Percentiles rank a stretch among this genome's conserved stretches.
These are phyloP conservation scores for Trichoderma arundinaceum DNA, from an alignment of 2,329 filamentous ascomycete species.

Conservation along the genomic window DNA sequence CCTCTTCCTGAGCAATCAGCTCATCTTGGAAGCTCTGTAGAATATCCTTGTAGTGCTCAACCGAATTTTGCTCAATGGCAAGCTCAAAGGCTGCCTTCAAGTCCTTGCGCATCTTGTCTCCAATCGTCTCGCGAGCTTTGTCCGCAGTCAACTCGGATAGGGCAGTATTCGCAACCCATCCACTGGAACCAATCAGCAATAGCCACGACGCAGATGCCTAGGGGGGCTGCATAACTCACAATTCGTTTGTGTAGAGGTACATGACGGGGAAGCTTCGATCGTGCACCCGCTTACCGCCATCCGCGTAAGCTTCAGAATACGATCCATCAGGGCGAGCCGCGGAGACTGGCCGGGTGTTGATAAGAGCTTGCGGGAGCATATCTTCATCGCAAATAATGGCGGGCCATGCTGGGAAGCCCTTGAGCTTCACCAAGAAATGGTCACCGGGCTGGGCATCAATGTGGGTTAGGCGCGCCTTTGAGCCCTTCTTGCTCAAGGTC, in stretches of 20 bases:
- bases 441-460: slow-evolving; percentile 88
- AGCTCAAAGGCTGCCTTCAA: slow-evolving; percentile 80
- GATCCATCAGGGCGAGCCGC: slow-evolving; percentile 82
- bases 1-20: slow-evolving; percentile 60
- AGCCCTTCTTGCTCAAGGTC: slow-evolving; percentile 86
- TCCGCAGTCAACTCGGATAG: slow-evolving; percentile 78
- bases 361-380: slow-evolving; percentile 82
- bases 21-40: slow-evolving; percentile 73
- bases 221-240: slow-evolving; percentile 67
- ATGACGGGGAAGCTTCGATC: slow-evolving; percentile 93
- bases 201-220: not conserved
- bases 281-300: slow-evolving; percentile 82
- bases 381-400: slow-evolving; percentile 91
- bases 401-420: slow-evolving; percentile 94
- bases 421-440: slow-evolving; percentile 90
- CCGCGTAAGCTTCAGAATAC: slow-evolving; percentile 84
- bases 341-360: slow-evolving; percentile 81
- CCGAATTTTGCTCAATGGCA: slow-evolving; percentile 75
- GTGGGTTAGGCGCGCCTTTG: slow-evolving; percentile 71
- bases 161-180: slow-evolving; percentile 87
- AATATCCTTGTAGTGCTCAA: slow-evolving; percentile 84
- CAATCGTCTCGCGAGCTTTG: slow-evolving; percentile 70
- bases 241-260: slow-evolving; percentile 95
- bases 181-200: slow-evolving; percentile 58
- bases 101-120: slow-evolving; percentile 80